Evolutionary conservation across 345 rosid species (phyloP).

Genomic region (Camelina sativa): DNA sequence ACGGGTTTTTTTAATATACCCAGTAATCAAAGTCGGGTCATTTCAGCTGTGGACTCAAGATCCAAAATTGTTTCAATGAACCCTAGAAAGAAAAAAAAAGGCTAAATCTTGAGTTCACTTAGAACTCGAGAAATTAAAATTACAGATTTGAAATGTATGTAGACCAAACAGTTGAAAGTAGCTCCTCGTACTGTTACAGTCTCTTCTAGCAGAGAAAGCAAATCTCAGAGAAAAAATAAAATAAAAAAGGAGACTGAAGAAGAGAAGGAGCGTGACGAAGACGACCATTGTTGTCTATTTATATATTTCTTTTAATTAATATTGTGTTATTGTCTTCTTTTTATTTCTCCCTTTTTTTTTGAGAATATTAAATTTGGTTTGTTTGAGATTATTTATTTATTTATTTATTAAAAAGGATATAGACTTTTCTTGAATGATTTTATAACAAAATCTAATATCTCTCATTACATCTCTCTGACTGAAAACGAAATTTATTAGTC

Average conservation of each 20-base stretch:
- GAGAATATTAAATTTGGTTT: constrained; percentile 29
- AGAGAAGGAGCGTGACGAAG: constrained; percentile 26
- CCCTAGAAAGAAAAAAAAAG: constrained; percentile 29
- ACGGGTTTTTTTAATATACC: constrained; percentile 27
- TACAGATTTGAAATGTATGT: constrained; percentile 30
- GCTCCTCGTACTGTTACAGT: constrained; percentile 28
- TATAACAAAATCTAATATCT: constrained; percentile 29
- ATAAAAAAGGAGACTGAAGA: constrained; percentile 23
- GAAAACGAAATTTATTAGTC: constrained; percentile 34
- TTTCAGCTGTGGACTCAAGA: constrained; percentile 22
- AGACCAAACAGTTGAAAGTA: constrained; percentile 17
- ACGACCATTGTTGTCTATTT: constrained; percentile 35
- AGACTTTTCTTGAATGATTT: constrained; percentile 31
- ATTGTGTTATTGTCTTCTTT: not conserved
- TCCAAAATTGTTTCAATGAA: constrained; percentile 32
- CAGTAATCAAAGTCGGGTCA: constrained; percentile 13
- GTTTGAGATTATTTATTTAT: not conserved
- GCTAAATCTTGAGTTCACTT: constrained; percentile 23
- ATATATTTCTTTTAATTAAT: constrained; percentile 6
- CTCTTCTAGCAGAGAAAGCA: constrained; percentile 10
- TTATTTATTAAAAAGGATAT: constrained; percentile 12
- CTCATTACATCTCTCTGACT: constrained; percentile 23
- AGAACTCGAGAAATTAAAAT: not conserved
- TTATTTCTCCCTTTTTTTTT: not conserved
- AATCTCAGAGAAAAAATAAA: constrained; percentile 28